Base-by-base conservation (phyloP, 306 rosid genomes). In the Vigna trinervia region DNA sequence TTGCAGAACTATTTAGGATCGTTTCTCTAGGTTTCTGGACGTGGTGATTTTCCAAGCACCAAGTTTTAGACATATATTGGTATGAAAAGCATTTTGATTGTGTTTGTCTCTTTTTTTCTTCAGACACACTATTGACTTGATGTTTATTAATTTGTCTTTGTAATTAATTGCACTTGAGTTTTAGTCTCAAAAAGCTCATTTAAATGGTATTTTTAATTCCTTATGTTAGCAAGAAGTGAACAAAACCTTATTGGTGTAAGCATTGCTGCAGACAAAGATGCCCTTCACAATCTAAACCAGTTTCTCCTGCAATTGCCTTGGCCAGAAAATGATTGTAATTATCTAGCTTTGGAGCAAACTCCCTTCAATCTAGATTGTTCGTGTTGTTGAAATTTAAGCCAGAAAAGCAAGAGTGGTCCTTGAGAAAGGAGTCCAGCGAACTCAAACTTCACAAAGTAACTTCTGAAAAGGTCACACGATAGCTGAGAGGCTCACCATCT, bases 231-330 rank as follows among this genome's bases (percentile, higher is more conserved):
- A 41, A 2, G 1, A 43, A 50, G 36, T 17, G 47, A 30, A 54
- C 47, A 17, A 71, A 66, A 95, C 98, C 97, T 95, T 90, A 82
- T 95, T 92, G 62, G 92, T 77, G 75, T 95, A 95, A 85, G 90
- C 93, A 80, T 95, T 95, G 89, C 97, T 95, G 46, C 96, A 95
- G 43, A 67, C 84, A 84, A 95, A 95, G 70, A 95, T 92, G 57
- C 98, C 98, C 86, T 77, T 90, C 6, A 95, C 97, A 76, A 95
- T 90, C 82, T 92, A 97, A 51, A 22, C 98, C 97, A 71, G 96
- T 95, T 8, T 97, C 98, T 54, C 84, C 93, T 0, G 97, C 98
- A 74, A 95, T 90, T n/a, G 89, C 91, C 83, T 82, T 95, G 1
- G 97, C 90, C 85, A 95, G 82, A 59, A 89, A 80, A 74, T 88